Evolutionary conservation across 2,329 filamentous ascomycete genomes (phyloP).

Genomic region (Dothidotthia symphoricarpi): DNA sequence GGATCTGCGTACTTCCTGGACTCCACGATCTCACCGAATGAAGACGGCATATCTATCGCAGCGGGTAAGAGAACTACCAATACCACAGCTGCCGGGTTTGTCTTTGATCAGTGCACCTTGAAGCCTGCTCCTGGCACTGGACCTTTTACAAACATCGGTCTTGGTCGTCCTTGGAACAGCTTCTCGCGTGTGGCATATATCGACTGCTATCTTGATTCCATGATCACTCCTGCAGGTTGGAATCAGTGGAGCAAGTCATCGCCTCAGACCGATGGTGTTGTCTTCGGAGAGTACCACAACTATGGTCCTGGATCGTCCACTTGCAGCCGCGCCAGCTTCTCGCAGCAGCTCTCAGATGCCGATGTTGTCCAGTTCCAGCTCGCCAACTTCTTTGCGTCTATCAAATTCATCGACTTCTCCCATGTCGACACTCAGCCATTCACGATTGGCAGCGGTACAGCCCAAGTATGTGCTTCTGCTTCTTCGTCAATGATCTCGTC

Average conservation of each 20-base stretch:
- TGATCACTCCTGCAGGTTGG: slow-evolving; percentile 21
- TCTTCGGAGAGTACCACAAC: slow-evolving; percentile 39
- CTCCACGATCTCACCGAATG: slow-evolving; percentile 40
- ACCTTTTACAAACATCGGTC: slow-evolving; percentile 32
- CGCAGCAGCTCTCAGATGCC: slow-evolving; percentile 38
- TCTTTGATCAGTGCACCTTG: slow-evolving; percentile 41
- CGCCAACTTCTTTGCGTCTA: slow-evolving; percentile 43
- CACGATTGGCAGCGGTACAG: slow-evolving; percentile 30
- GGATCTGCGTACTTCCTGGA: slow-evolving; percentile 48
- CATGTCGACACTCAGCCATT: slow-evolving; percentile 43
- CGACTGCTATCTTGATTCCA: slow-evolving; percentile 18
- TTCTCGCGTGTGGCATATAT: slow-evolving; percentile 20
- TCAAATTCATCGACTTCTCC: slow-evolving; percentile 46
- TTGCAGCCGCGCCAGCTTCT: slow-evolving; percentile 38
- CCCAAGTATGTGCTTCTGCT: slow-evolving; percentile 22
- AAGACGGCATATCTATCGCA: slow-evolving; percentile 39
- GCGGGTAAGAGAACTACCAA: slow-evolving; percentile 43
- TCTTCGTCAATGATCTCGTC: slow-evolving; percentile 11
- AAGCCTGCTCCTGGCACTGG: slow-evolving; percentile 27
- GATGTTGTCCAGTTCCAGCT: slow-evolving; percentile 44
- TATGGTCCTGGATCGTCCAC: slow-evolving; percentile 36
- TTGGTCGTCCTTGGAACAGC: slow-evolving; percentile 24
- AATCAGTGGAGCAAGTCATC: slow-evolving; percentile 20
- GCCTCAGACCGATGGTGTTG: slow-evolving; percentile 18
- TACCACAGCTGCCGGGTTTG: slow-evolving; percentile 40